A percentile compares a stretch with the other conserved stretches of the same genome.
phyloP scores from a whole-genome alignment of 2,329 filamentous ascomycete species.

The Cladosporium sphaerospermum region DNA sequence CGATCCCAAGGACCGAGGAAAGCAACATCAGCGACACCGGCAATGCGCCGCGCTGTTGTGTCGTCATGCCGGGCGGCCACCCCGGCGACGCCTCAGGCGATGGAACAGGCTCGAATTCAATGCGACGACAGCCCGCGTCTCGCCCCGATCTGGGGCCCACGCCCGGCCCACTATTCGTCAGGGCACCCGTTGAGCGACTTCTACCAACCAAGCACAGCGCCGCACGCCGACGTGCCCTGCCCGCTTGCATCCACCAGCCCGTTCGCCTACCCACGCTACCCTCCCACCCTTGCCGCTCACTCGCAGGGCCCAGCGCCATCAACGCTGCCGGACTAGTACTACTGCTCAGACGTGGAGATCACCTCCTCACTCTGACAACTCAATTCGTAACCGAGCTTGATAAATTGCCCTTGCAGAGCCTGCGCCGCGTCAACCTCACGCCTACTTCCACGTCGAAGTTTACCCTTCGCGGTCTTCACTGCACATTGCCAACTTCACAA shows the following conservation, averaged over 20 bases:
- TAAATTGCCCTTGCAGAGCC: conserved; percentile 8
- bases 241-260: conserved; percentile 1
- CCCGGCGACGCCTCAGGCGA: no score
- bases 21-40: no score
- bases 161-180: conserved; percentile 3
- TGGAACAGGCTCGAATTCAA: conserved; percentile 6
- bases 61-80: no score
- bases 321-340: background rate
- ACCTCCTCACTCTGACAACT: background rate
- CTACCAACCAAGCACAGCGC: background rate
- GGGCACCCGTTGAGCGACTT: conserved; percentile 2
- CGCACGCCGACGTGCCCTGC: background rate
- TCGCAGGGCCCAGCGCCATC: conserved; percentile 9
- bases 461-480: background rate
- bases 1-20: no score
- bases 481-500: background rate
- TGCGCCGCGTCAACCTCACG: conserved; percentile 1
- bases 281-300: conserved; percentile 1
- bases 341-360: conserved; percentile 6
- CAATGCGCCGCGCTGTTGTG: no score
- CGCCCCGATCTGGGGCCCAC: background rate
- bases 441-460: background rate
- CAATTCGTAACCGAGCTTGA: conserved; percentile 7
- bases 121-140: conserved; percentile 7
- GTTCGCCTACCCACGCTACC: conserved; percentile 2